Evolutionary conservation across 345 rosid genomes (phyloP).

Genomic region (Arabidopsis suecica): DNA sequence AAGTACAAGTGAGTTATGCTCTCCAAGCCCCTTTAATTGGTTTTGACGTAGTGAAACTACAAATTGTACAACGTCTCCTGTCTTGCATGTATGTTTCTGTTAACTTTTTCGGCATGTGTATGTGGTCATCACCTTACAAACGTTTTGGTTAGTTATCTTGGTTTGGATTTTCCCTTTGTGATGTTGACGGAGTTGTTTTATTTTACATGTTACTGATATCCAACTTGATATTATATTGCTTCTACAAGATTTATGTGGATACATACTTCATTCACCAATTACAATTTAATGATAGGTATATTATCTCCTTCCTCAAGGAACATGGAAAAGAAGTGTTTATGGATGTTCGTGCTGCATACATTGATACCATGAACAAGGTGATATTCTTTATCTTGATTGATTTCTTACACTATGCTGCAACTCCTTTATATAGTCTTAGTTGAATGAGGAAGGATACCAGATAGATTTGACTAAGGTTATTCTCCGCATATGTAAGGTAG

Average conservation of each 20-base stretch:
- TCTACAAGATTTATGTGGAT: conserved; percentile 18
- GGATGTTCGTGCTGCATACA: conserved; percentile 91
- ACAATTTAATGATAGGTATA: conserved; percentile 61
- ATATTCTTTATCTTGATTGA: conserved; percentile 34
- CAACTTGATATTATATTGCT: conserved; percentile 24
- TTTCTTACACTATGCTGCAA: conserved; percentile 13
- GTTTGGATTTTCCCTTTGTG: not conserved
- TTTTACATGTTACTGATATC: conserved; percentile 21
- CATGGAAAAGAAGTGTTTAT: conserved; percentile 86
- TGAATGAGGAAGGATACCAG: conserved; percentile 14
- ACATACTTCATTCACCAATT: conserved; percentile 11
- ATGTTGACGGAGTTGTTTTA: conserved; percentile 12
- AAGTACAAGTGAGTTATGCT: conserved; percentile 81
- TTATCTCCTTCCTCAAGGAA: conserved; percentile 84
- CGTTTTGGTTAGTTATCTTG: conserved; percentile 11
- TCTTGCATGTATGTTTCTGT: conserved; percentile 8
- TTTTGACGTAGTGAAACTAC: conserved; percentile 17
- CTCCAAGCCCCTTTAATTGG: not conserved
- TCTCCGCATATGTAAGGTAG: conserved; percentile 2
- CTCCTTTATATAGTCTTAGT: conserved; percentile 1
- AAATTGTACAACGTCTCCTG: conserved; percentile 15
- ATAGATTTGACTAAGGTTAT: conserved; percentile 11
- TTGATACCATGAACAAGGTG: conserved; percentile 99
- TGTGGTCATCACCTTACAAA: conserved; percentile 24
- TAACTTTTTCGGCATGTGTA: conserved; percentile 10